Evolutionary conservation across 352 stramenopile species (phyloP), one percentile per base, ranked within the genome.

Genomic region (Phytophthora europaea): DNA sequence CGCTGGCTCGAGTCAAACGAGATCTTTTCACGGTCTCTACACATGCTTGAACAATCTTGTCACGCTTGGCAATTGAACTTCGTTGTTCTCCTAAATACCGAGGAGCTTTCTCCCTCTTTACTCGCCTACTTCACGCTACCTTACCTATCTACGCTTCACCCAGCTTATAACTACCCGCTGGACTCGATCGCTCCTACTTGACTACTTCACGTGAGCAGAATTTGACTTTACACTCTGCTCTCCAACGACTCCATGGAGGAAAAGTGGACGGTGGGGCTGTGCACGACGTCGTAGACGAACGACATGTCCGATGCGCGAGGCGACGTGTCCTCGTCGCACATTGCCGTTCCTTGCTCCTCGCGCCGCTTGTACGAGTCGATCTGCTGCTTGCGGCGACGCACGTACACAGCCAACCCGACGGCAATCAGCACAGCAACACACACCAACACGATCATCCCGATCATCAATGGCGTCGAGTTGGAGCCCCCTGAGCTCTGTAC

Each of bases 111-210:
- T 6, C 12, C 31, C 33, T 23, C 20, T 47, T 33, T 61, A 15
- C 45, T 16, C 48, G 10, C 8, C 43, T 51, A 51, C 43, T 51
- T 31, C 28, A 22, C 47, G 18, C 62, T 43, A 55, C 40, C n/a
- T 58, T 18, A 22, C 34, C 47, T 50, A 47, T 33, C n/a, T 58
- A 18, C 52, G 28, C 38, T 13, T 72, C 28, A 31, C 36, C 58
- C 16, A 67, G 58, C 58, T 73, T 61, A 68, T 69, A 73, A 33
- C 67, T 63, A 73, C n/a, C 9, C 20, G 48, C 65, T 65, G 45
- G 43, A 33, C 20, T 34, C 1, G n/a, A 28, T 16, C 31, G 18
- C 54, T 50, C 4, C 16, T 52, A 51, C 38, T 62, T 53, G 12
- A 12, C 13, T 57, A 40, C 51, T 57, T 57, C 26, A 57, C 51